Conservation (phyloP, 2,329 filamentous ascomycete genomes). For the Cyphellophora attinorum region DNA sequence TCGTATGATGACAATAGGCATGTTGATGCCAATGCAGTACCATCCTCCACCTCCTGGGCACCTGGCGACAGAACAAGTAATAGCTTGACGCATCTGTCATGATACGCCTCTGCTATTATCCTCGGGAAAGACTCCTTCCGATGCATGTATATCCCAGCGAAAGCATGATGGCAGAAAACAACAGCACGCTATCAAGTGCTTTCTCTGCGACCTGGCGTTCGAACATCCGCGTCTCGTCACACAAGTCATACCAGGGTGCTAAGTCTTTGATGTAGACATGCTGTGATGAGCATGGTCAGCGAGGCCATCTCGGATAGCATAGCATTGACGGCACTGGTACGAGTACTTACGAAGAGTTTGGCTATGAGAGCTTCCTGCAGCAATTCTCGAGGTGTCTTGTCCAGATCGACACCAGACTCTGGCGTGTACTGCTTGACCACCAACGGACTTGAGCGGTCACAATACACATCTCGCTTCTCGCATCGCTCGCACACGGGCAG, state of each 20-base stretch:
- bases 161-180: constrained; percentile 38
- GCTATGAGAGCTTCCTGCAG: constrained; percentile 7
- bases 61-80: constrained; percentile 28
- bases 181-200: constrained; percentile 30
- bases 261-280: constrained; percentile 17
- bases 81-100: constrained; percentile 29
- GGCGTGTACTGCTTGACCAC: background rate
- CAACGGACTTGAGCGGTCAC: constrained; percentile 6
- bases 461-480: constrained; percentile 5
- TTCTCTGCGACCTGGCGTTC: constrained; percentile 24
- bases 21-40: constrained; percentile 35
- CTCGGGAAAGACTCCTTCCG: constrained; percentile 17
- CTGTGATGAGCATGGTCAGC: too few relatives aligned
- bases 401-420: background rate
- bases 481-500: constrained; percentile 7
- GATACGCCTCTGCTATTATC: constrained; percentile 29
- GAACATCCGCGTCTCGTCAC: constrained; percentile 29
- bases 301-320: too few relatives aligned
- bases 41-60: constrained; percentile 24
- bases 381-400: constrained; percentile 1
- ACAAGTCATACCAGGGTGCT: constrained; percentile 40
- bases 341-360: constrained; percentile 6
- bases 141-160: constrained; percentile 34
- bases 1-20: constrained; percentile 42
- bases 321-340: too few relatives aligned